Base-by-base conservation (phyloP, 495 filamentous ascomycete genomes). In the Daldinia loculata region DNA sequence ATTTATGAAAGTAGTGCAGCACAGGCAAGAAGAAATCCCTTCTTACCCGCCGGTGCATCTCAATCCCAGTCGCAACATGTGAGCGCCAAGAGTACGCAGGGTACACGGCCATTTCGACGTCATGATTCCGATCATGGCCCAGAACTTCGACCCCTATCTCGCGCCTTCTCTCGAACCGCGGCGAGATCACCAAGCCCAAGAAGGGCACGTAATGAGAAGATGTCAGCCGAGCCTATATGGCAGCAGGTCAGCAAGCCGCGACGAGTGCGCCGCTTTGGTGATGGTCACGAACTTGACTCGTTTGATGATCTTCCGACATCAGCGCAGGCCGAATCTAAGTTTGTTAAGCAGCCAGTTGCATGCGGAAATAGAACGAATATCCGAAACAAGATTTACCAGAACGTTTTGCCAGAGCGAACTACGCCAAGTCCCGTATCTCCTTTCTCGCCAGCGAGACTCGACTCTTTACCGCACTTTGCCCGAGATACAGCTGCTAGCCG, bases 281-380 rank as follows among this genome's bases (percentile, higher is more conserved):
- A 97, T 79, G 95, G 95, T 22, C 92, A 87, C 41, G 95, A 99
- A 77, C 81, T 99, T 30, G 95, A 98, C 65, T 87, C 86, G 12
- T 98, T 99, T 77, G 95, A 98, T 72, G 95, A 99, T 80, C 82
- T 99, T 56, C 96, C 96, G 12, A 98, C 93, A 1, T 97, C 93
- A 29, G 89, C 85, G 4, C 87, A 90, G 45, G 87, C 89, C 17
- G 95, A 99, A 77, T 91, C 88, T 60, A 91, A 87, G 75, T 99
- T 89, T 70, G 82, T 93, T 57, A 94, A 94, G 77, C 89, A 91
- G 71, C 94, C 95, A 6, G 80, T 90, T 53, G 88, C 84, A 51
- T 86, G 88, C 72, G 91, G 91, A 22, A 88, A 88, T 34, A 92
- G 90, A 41, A 88, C 88, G 67, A 86, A 87, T 45, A 75, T 88